A percentile compares a stretch with the other conserved stretches of the same genome.
Conservation (phyloP, 495 filamentous ascomycete species). For the Neurospora tetrasperma region DNA sequence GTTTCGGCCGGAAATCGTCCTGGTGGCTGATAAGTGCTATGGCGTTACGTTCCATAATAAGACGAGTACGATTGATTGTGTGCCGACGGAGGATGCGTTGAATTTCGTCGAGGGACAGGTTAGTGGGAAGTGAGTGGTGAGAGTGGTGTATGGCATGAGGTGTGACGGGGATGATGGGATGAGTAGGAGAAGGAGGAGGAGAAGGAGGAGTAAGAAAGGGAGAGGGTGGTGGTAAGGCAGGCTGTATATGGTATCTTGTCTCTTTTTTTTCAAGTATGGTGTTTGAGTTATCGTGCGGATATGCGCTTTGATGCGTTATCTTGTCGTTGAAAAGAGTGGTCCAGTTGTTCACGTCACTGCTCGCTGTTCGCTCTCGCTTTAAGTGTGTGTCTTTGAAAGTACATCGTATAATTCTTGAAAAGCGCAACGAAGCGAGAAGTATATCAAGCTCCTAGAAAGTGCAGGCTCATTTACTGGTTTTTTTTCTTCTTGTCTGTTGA, state of each 20-base stretch:
- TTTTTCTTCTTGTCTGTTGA: too few species aligned
- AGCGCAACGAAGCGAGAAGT: too few species aligned
- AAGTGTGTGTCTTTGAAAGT: neutral
- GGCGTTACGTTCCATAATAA: constrained; percentile 91
- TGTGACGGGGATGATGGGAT: too few species aligned
- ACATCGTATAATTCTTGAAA: too few species aligned
- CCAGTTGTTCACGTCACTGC: neutral
- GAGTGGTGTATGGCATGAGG: neutral
- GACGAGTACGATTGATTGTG: constrained; percentile 83
- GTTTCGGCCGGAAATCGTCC: constrained; percentile 93
- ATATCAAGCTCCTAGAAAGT: too few species aligned
- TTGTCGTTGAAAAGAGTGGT: neutral
- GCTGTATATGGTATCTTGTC: neutral
- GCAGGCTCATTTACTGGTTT: too few species aligned
- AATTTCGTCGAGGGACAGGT: constrained; percentile 79
- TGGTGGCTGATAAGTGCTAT: constrained; percentile 94
- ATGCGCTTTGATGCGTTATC: neutral
- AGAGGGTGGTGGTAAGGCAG: neutral
- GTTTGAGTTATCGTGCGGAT: neutral
- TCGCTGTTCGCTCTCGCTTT: neutral
- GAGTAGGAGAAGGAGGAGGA: too few species aligned
- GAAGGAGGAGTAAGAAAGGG: neutral
- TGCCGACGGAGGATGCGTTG: constrained; percentile 75
- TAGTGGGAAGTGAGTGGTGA: constrained; percentile 13
- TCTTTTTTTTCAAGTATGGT: neutral